phyloP scores from a whole-genome alignment of 352 stramenopile species.

The Phytophthora megakarya region DNA sequence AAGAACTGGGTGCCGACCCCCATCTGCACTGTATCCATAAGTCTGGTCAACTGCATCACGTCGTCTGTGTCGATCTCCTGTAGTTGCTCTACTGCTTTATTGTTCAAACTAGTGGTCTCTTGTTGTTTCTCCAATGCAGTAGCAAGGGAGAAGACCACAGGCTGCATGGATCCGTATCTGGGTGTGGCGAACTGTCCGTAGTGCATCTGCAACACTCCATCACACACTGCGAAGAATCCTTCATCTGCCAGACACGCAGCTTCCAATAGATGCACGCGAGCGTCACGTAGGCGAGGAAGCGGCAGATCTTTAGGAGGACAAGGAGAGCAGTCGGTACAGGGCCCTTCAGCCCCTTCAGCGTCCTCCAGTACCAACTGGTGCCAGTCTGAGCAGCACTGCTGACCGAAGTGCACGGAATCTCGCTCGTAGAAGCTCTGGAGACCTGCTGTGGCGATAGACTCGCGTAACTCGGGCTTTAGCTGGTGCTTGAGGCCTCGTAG shows the following conservation, averaged over 20 bases:
- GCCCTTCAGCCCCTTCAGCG: slow-evolving; percentile 18
- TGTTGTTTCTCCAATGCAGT: slow-evolving; percentile 17
- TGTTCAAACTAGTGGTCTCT: not conserved
- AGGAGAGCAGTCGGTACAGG: slow-evolving; percentile 13
- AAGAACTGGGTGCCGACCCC: slow-evolving; percentile 37
- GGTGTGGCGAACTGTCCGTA: slow-evolving; percentile 22
- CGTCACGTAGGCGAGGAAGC: slow-evolving; percentile 14
- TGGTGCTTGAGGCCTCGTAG: slow-evolving; percentile 9
- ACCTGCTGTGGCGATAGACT: slow-evolving; percentile 20
- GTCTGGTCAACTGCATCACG: slow-evolving; percentile 19
- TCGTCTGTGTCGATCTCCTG: slow-evolving; percentile 22
- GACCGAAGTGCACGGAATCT: slow-evolving; percentile 22
- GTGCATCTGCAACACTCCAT: slow-evolving; percentile 33
- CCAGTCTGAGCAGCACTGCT: slow-evolving; percentile 32
- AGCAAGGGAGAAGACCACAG: slow-evolving; percentile 27
- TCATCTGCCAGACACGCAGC: slow-evolving; percentile 16
- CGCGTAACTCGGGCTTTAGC: slow-evolving; percentile 7
- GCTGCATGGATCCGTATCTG: slow-evolving; percentile 30
- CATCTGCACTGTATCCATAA: slow-evolving; percentile 29
- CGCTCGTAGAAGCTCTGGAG: slow-evolving; percentile 23
- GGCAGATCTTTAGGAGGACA: slow-evolving; percentile 24
- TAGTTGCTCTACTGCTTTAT: not conserved
- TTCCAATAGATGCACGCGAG: slow-evolving; percentile 27
- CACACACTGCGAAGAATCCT: slow-evolving; percentile 14
- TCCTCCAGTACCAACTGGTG: slow-evolving; percentile 30